Conservation (phyloP, 495 filamentous ascomycete species). For the Daldinia childiae region DNA sequence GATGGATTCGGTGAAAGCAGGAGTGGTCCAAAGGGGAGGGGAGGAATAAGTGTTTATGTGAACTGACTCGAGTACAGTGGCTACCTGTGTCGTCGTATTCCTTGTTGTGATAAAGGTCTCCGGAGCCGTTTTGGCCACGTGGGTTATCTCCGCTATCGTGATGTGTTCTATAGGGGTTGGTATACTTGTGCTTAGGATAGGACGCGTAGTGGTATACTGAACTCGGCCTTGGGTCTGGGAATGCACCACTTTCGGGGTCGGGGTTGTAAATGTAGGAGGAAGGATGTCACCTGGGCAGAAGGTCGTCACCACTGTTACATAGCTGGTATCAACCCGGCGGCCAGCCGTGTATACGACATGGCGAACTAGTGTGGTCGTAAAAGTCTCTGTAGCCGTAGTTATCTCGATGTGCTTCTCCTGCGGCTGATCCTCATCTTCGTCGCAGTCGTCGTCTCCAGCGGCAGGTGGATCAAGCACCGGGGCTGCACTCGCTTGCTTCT, state of each 20-base stretch:
- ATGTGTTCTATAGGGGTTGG: neutral
- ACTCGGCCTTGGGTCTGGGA: neutral
- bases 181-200: neutral
- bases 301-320: constrained; percentile 33
- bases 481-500: constrained; percentile 15
- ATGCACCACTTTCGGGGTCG: neutral
- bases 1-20: neutral
- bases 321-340: constrained; percentile 14
- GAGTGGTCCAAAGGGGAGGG: neutral
- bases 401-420: neutral
- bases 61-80: neutral
- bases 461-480: neutral
- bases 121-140: neutral
- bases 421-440: constrained; percentile 4
- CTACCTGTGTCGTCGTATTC: neutral
- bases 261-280: neutral
- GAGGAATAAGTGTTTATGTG: constrained; percentile 6
- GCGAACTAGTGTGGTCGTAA: constrained; percentile 33
- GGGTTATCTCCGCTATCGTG: constrained; percentile 2
- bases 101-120: neutral
- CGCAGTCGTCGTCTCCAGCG: constrained; percentile 9
- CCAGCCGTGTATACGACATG: constrained; percentile 26
- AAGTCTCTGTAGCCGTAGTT: constrained; percentile 23
- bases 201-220: neutral
- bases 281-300: constrained; percentile 29